These are phyloP conservation scores for Marasmius tenuissimus DNA, from an alignment of 1,284 basidiomycete species.

Conservation along the genomic window DNA sequence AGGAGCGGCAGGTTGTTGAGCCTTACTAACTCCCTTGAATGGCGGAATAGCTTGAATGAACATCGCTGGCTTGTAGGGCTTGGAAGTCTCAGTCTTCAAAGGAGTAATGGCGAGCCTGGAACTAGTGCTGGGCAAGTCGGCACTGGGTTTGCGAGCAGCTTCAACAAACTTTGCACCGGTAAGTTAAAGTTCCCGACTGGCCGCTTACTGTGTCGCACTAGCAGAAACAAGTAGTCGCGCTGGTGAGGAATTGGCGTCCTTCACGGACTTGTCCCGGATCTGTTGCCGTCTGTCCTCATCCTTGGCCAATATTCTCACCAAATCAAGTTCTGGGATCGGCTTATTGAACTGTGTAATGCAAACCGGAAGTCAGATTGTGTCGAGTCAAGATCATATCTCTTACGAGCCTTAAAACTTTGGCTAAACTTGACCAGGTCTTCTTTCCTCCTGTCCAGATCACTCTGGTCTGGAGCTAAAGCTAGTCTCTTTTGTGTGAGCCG, in stretches of 20 bases:
- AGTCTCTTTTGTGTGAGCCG: constrained; percentile 88
- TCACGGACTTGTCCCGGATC: constrained; percentile 75
- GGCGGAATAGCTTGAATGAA: constrained; percentile 89
- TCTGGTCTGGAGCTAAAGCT: constrained; percentile 85
- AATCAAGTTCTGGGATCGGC: constrained; percentile 91
- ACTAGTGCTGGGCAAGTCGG: constrained; percentile 18
- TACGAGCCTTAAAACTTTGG: constrained; percentile 82
- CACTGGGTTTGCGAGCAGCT: constrained; percentile 11
- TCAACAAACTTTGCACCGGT: constrained; percentile 10
- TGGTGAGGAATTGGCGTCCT: constrained; percentile 63
- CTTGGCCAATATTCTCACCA: constrained; percentile 90
- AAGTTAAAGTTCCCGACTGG: constrained; percentile 19
- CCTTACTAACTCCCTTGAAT: constrained; percentile 73
- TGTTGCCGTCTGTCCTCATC: constrained; percentile 84
- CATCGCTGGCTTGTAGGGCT: constrained; percentile 54
- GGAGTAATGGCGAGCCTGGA: constrained; percentile 33
- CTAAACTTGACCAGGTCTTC: constrained; percentile 93
- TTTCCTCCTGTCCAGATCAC: constrained; percentile 90
- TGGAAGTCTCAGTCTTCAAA: constrained; percentile 35
- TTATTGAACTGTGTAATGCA: constrained; percentile 65
- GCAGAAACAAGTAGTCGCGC: constrained; percentile 63
- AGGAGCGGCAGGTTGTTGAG: constrained; percentile 18
- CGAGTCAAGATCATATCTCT: constrained; percentile 4
- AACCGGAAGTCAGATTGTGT: constrained; percentile 4
- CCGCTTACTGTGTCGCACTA: constrained; percentile 32